Conservation (phyloP, 805 yeast genomes). For the Kregervanrija pseudodelftensis region DNA sequence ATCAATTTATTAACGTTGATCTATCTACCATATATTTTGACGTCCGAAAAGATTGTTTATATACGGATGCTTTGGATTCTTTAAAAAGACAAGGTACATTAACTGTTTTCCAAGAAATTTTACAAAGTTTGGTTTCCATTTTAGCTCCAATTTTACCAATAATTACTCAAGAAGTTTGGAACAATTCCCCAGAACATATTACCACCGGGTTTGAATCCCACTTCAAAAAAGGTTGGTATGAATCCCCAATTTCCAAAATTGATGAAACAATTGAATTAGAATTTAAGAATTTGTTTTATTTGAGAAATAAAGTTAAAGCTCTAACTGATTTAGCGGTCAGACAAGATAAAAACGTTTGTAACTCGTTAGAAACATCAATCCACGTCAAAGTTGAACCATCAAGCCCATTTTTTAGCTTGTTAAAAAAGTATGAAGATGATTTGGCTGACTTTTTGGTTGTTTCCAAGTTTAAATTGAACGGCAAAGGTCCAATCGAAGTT, state of each 20-base stretch:
- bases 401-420: constrained; percentile 7
- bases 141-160: constrained; percentile 80
- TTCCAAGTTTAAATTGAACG: constrained; percentile 43
- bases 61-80: constrained; percentile 53
- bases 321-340: constrained; percentile 51
- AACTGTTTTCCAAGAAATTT: constrained; percentile 55
- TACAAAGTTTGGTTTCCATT: constrained; percentile 56
- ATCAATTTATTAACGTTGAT: constrained; percentile 65
- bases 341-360: constrained; percentile 41
- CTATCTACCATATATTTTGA: constrained; percentile 84
- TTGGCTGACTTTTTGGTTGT: constrained; percentile 55
- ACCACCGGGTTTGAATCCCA: constrained; percentile 33
- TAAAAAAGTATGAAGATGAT: constrained; percentile 32
- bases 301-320: constrained; percentile 44
- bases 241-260: constrained; percentile 6
- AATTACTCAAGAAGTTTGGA: constrained; percentile 86
- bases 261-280: constrained; percentile 30
- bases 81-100: constrained; percentile 50
- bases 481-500: constrained; percentile 3
- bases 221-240: constrained; percentile 38
- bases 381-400: constrained; percentile 22
- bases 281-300: constrained; percentile 37
- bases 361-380: constrained; percentile 54
- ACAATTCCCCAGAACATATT: constrained; percentile 34
- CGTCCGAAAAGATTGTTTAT: constrained; percentile 75